Evolutionary conservation across 352 stramenopile genomes (phyloP).

Genomic region (Phytophthora pinifolia): DNA sequence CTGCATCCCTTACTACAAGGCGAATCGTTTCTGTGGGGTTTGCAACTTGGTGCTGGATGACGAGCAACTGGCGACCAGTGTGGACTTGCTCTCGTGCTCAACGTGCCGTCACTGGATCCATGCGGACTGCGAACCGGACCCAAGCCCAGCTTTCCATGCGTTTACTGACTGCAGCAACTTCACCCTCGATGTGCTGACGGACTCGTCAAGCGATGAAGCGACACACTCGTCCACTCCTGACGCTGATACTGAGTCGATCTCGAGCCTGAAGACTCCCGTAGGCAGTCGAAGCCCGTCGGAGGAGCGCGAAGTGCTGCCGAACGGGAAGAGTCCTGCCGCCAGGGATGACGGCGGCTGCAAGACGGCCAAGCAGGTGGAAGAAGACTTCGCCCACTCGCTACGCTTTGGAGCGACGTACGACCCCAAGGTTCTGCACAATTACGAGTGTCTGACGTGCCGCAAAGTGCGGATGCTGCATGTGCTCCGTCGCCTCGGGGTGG

Average conservation of each 20-base stretch:
- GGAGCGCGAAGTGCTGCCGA: conserved; percentile 20
- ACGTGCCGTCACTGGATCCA: conserved; percentile 85
- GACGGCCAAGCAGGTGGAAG: conserved; percentile 56
- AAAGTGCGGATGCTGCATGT: conserved; percentile 75
- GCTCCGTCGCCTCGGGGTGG: conserved; percentile 53
- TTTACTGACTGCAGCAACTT: conserved; percentile 39
- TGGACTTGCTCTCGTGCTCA: conserved; percentile 66
- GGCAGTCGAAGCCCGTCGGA: conserved; percentile 27
- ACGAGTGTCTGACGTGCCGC: conserved; percentile 82
- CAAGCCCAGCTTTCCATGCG: conserved; percentile 55
- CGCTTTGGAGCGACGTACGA: conserved; percentile 72
- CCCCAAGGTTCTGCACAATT: conserved; percentile 70
- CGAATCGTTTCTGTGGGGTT: conserved; percentile 73
- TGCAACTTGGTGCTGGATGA: conserved; percentile 59
- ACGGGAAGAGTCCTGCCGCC: conserved; percentile 5
- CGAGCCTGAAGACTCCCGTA: conserved; percentile 17
- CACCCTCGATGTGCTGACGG: conserved; percentile 48
- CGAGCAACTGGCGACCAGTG: conserved; percentile 40
- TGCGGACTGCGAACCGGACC: conserved; percentile 73
- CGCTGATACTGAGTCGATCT: conserved; percentile 9
- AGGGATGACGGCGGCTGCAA: conserved; percentile 40
- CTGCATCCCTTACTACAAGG: conserved; percentile 65
- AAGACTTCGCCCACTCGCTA: conserved; percentile 58
- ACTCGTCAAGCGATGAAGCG: conserved; percentile 24
- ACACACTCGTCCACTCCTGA: conserved; percentile 10